Base-by-base conservation (phyloP, 1,284 basidiomycete genomes). In the Malassezia sp. region DNA sequence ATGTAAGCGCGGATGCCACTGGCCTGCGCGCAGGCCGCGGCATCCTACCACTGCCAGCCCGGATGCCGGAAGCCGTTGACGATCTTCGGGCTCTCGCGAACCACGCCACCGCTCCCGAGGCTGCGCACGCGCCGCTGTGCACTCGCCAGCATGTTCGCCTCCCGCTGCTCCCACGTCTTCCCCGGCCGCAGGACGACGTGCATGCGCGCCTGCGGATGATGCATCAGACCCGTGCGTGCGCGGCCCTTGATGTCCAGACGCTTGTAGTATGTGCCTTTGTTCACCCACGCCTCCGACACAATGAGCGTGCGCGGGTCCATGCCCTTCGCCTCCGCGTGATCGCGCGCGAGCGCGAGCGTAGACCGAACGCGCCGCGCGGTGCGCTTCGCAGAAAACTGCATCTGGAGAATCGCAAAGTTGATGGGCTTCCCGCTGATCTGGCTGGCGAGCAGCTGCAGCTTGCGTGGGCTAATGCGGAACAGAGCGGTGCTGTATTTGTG, bases 361-460 rank as follows among this genome's bases (percentile, higher is more conserved):
- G 81, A 84, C 77, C 87, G 82, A 47, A 97, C 80, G 53, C 86
- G 80, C 35, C 76, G 78, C 47, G 85, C 82, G 9, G 84, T 85
- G 12, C 87, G 78, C 73, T 95, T 95, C 71, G 89, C 81, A 58
- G 82, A 84, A 71, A 95, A 93, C 68, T 85, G 80, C 84, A 96
- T 91, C 69, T 97, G 91, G 41, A 96, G 74, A 64, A 97, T 90
- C 21, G 91, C 90, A 65, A 84, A 81, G 73, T 95, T 89, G 50
- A 70, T 62, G 3, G 65, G 65, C 38, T 67, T 60, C 2, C 61
- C 61, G 8, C 84, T 76, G 57, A 96, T 86, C 71, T 95, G 86
- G 44, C 80, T 76, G 6, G 84, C 83, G 32, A 97, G 76, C 74
- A 83, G 78, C 71, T 91, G 89, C 42, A 95, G 75, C 72, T 96